Evolutionary conservation across 768 basidiomycete species (phyloP).

Genomic region (Antrodiella citrinella): DNA sequence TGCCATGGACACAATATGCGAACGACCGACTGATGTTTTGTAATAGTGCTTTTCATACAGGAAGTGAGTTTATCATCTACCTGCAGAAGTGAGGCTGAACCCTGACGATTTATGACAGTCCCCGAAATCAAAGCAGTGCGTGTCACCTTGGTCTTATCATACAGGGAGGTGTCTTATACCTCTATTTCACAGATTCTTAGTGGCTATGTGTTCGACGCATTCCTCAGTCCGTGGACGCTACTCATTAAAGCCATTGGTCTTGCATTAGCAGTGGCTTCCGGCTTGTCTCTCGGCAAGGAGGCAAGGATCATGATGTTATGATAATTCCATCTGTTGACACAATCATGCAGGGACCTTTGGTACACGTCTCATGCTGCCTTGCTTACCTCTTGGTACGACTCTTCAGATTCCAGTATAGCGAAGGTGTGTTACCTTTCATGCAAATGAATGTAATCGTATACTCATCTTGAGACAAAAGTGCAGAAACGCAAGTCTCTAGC

Average conservation of each 20-base stretch:
- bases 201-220: slow-evolving; percentile 82
- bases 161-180: background rate
- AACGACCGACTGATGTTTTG: slow-evolving; percentile 1
- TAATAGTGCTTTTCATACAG: slow-evolving; percentile 68
- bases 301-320: slow-evolving; percentile 29
- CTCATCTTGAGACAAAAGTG: slow-evolving; percentile 28
- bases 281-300: slow-evolving; percentile 81
- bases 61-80: slow-evolving; percentile 45
- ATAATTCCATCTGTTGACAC: background rate
- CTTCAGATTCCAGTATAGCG: slow-evolving; percentile 68
- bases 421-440: slow-evolving; percentile 37
- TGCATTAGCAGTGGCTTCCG: slow-evolving; percentile 78
- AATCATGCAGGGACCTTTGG: slow-evolving; percentile 57
- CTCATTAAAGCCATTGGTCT: slow-evolving; percentile 80
- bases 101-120: slow-evolving; percentile 31
- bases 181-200: slow-evolving; percentile 49
- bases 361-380: slow-evolving; percentile 80
- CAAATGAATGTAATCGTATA: background rate
- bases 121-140: slow-evolving; percentile 74
- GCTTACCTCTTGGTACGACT: slow-evolving; percentile 60
- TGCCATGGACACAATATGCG: background rate
- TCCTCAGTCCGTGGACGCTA: slow-evolving; percentile 80
- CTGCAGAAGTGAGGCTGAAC: background rate
- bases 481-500: slow-evolving; percentile 77
- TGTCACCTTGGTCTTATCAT: background rate